Base-by-base conservation (phyloP, 2,329 filamentous ascomycete genomes). In the Knufia fluminis region DNA sequence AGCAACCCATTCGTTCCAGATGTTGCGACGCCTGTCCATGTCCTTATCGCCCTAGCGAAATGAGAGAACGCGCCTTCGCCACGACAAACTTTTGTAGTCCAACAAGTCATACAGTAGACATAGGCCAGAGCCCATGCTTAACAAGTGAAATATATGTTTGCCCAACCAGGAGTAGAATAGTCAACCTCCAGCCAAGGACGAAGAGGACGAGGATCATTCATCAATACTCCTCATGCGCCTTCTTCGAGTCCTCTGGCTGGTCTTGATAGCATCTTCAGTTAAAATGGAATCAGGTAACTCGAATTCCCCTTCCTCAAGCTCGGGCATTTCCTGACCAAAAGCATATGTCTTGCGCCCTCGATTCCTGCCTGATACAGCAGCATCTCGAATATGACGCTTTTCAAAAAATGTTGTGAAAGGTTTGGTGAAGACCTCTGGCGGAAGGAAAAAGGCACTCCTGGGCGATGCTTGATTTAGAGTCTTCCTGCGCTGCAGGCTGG, bases 341-440 rank as follows among this genome's bases (percentile, higher is more conserved):
- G 90, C 91, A 42, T 84, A 73, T 14, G 82, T 74, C 46, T 77
- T 85, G 44, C 87, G 76, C 38, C 80, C 79, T 46, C 86, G 80
- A 28, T 88, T 77, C 43, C 79, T 74, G 57, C 80, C 81, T 53
- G 80, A 83, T n/a, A 95, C 67, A 8, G 90, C 88, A 4, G 82
- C 79, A 19, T 89, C 86, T 22, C 91, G 83, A 53, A 91, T 76
- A 61, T 94, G 82, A 20, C 77, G 80, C 67, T 92, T 89, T 16
- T 76, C 66, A 63, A 89, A 97, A 69, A 96, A 96, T 0, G 87
- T 94, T n/a, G 73, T 84, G 62, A 96, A 89, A 32, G 86, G 83
- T 51, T 74, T 77, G 20, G 22, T 40, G 20, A 22, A 12, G 16
- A 22, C 23, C 14, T 71, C 64, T 26, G 71, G 62, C 49, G 65